Percentiles rank a stretch among this genome's conserved stretches.
These are phyloP conservation scores for Hippophae tibetana DNA, from an alignment of 306 rosid species.

Conservation along the genomic window DNA sequence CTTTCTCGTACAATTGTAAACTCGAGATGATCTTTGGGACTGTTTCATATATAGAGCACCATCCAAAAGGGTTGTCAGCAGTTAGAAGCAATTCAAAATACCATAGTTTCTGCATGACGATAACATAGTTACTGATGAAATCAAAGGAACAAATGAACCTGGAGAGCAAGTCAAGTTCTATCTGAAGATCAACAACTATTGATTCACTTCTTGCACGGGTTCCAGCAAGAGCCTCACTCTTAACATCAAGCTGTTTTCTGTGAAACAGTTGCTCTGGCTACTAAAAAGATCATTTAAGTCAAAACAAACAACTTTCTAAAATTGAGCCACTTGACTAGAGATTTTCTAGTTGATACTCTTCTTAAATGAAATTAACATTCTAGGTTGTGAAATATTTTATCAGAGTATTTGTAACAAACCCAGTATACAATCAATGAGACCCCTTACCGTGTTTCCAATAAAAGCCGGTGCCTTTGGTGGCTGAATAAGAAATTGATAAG, in stretches of 20 bases:
- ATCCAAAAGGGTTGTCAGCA: constrained; percentile 6
- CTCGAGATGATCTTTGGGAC: constrained; percentile 86
- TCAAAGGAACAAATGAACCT: constrained; percentile 38
- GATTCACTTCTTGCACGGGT: constrained; percentile 87
- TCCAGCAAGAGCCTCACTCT: constrained; percentile 92
- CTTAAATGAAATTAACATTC: neutral
- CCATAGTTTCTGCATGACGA: neutral
- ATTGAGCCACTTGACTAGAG: constrained; percentile 13
- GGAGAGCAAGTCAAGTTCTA: constrained; percentile 80
- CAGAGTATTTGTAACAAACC: neutral
- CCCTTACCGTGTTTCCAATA: constrained; percentile 82
- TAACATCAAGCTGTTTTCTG: constrained; percentile 69
- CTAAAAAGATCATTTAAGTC: constrained; percentile 46
- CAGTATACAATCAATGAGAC: constrained; percentile 3
- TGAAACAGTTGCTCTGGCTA: constrained; percentile 99
- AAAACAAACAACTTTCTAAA: constrained; percentile 23
- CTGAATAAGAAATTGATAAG: constrained; percentile 85
- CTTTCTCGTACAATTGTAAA: constrained; percentile 83
- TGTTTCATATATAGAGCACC: constrained; percentile 24
- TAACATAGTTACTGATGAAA: constrained; percentile 1
- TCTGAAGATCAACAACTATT: constrained; percentile 52
- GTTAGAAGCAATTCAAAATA: constrained; percentile 5
- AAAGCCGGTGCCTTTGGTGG: constrained; percentile 84
- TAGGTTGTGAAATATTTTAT: neutral
- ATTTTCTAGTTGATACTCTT: neutral